phyloP scores from a whole-genome alignment of 768 basidiomycete species.

The Rickenella mellea region DNA sequence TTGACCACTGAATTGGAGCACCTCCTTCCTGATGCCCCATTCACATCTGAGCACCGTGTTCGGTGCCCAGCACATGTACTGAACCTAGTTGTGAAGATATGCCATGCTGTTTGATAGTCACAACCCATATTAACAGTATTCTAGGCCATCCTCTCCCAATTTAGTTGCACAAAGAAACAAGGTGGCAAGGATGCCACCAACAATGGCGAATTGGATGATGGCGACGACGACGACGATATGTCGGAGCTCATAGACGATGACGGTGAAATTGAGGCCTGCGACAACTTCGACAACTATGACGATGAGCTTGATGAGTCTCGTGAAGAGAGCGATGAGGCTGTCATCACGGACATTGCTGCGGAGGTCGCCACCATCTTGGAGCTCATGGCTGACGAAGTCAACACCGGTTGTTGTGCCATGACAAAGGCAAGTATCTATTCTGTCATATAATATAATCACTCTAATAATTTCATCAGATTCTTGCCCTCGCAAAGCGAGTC shows the following conservation, averaged over 20 bases:
- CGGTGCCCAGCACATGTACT: constrained; percentile 12
- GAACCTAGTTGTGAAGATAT: constrained; percentile 13
- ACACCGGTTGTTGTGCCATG: too few relatives aligned
- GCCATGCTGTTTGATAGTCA: background rate
- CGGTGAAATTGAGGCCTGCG: too few relatives aligned
- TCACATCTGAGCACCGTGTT: constrained; percentile 2
- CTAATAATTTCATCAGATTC: too few relatives aligned
- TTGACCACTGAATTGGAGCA: background rate
- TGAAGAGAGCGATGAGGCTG: background rate
- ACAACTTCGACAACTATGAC: too few relatives aligned
- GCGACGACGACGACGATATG: background rate
- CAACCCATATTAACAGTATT: background rate
- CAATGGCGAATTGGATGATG: constrained; percentile 4
- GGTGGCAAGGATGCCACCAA: background rate
- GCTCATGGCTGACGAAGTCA: too few relatives aligned
- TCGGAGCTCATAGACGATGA: background rate
- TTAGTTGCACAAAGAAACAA: constrained; percentile 6
- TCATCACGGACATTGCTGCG: background rate
- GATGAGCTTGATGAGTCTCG: too few relatives aligned
- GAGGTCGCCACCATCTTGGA: background rate
- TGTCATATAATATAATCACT: too few relatives aligned
- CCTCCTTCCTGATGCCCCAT: background rate
- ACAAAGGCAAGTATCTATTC: too few relatives aligned
- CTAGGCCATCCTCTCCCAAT: constrained; percentile 16
- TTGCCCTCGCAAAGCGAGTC: too few relatives aligned